Evolutionary conservation across 257 asterid genomes (phyloP).

Genomic region (Phtheirospermum japonicum): DNA sequence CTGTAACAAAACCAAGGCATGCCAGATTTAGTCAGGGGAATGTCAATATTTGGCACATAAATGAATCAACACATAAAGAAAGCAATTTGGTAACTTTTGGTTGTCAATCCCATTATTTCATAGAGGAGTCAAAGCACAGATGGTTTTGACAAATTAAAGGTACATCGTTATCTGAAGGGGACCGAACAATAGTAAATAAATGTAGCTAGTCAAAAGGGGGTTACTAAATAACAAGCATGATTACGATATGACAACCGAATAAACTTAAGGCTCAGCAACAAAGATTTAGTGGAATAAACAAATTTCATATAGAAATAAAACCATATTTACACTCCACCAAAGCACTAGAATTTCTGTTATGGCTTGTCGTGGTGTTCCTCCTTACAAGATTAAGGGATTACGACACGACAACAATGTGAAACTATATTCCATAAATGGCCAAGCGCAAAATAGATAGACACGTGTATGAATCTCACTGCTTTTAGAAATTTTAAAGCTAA

Average conservation of each 20-base stretch:
- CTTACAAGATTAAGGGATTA: not conserved
- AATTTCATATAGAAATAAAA: not conserved
- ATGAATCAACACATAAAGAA: not conserved
- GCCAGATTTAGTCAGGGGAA: conserved; percentile 11
- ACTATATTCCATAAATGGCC: conserved; percentile 3
- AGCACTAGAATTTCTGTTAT: not conserved
- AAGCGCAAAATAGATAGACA: conserved; percentile 11
- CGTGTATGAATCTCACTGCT: not conserved
- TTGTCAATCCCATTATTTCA: conserved; percentile 3
- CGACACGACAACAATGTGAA: not conserved
- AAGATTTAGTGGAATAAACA: not conserved
- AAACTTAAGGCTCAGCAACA: not conserved
- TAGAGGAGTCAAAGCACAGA: conserved; percentile 2
- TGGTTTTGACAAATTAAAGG: not conserved
- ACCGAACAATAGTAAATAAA: too few species aligned
- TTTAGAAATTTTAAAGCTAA: not conserved
- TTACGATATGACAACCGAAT: not conserved
- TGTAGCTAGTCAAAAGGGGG: not conserved
- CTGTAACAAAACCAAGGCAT: conserved; percentile 31
- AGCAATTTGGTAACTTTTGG: conserved; percentile 1
- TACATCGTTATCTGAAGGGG: not conserved
- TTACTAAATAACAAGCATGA: not conserved
- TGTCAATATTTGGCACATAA: conserved; percentile 4
- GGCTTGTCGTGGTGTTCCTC: not conserved
- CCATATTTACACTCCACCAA: not conserved